Conservation (phyloP, 371 early-diverging fungal species). For the Dinochytrium kinnereticum region DNA sequence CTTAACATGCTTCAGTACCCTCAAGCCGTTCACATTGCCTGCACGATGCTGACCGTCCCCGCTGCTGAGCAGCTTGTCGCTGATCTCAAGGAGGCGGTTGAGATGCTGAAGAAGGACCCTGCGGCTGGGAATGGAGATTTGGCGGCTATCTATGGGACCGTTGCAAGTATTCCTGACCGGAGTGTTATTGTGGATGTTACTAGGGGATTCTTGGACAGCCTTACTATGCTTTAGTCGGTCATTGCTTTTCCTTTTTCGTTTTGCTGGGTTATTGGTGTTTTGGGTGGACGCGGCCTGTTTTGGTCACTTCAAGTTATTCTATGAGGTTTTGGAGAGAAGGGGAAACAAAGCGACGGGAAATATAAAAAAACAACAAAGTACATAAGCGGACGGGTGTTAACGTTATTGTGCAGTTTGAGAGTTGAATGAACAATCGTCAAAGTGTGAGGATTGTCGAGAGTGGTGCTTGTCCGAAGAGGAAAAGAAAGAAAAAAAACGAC, state of each 20-base stretch:
- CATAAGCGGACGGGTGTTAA: no score
- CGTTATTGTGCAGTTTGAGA: no score
- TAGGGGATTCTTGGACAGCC: slow-evolving; percentile 81
- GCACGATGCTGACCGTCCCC: slow-evolving; percentile 79
- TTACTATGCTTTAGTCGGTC: slow-evolving; percentile 68
- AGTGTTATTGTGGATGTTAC: slow-evolving; percentile 85
- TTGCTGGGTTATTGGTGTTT: not conserved
- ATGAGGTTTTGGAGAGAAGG: no score
- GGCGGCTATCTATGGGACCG: slow-evolving; percentile 90
- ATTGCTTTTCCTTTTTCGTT: not conserved
- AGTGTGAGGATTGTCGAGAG: no score
- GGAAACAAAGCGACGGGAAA: no score
- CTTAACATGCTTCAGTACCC: slow-evolving; percentile 90
- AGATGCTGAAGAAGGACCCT: slow-evolving; percentile 70
- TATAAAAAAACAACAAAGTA: no score
- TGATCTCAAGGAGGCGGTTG: slow-evolving; percentile 81
- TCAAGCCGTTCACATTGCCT: slow-evolving; percentile 87
- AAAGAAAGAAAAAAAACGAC: no score
- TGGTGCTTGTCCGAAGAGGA: no score
- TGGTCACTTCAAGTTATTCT: no score
- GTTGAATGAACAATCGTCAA: no score
- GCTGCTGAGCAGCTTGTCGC: slow-evolving; percentile 72
- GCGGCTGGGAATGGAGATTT: slow-evolving; percentile 70
- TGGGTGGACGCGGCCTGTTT: no score
- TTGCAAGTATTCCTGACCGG: slow-evolving; percentile 84